Conservation (phyloP, 371 early-diverging fungal genomes). For the Saksenaea vasiformis region DNA sequence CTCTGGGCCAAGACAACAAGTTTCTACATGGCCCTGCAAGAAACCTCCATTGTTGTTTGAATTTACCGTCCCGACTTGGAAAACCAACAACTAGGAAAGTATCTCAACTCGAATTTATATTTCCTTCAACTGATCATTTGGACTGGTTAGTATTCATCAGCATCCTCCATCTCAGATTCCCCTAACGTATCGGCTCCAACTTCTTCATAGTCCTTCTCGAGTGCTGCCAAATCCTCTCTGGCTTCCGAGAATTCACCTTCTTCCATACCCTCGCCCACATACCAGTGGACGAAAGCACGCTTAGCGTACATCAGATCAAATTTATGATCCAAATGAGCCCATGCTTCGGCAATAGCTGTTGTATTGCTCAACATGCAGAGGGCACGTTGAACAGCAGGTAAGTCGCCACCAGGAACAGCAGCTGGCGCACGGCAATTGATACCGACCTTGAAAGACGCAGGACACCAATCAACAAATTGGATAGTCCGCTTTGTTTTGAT, state of each 20-base stretch:
- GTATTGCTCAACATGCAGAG: conserved; percentile 94
- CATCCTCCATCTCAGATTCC: conserved; percentile 59
- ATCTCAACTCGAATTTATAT: too few relatives aligned
- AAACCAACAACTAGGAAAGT: too few relatives aligned
- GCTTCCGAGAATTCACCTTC: conserved; percentile 92
- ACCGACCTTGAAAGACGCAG: conserved; percentile 96
- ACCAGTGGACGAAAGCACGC: conserved; percentile 98
- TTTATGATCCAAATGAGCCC: conserved; percentile 92
- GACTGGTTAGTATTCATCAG: conserved; percentile 20
- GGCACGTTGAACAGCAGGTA: conserved; percentile 87
- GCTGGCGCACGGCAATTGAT: conserved; percentile 90
- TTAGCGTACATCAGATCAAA: conserved; percentile 96
- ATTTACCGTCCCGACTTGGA: not conserved
- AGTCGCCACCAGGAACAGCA: conserved; percentile 84
- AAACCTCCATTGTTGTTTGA: too few relatives aligned
- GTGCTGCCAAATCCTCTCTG: conserved; percentile 97
- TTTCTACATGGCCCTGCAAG: too few relatives aligned
- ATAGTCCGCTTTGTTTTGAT: conserved; percentile 90
- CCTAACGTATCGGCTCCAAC: conserved; percentile 84
- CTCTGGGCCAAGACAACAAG: too few relatives aligned
- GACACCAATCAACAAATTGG: conserved; percentile 98
- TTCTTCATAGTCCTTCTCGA: conserved; percentile 98
- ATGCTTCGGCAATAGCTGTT: conserved; percentile 94
- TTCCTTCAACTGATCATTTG: too few relatives aligned
- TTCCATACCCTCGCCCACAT: conserved; percentile 96